phyloP scores from a whole-genome alignment of 768 basidiomycete genomes.

The Tricholoma furcatifolium region DNA sequence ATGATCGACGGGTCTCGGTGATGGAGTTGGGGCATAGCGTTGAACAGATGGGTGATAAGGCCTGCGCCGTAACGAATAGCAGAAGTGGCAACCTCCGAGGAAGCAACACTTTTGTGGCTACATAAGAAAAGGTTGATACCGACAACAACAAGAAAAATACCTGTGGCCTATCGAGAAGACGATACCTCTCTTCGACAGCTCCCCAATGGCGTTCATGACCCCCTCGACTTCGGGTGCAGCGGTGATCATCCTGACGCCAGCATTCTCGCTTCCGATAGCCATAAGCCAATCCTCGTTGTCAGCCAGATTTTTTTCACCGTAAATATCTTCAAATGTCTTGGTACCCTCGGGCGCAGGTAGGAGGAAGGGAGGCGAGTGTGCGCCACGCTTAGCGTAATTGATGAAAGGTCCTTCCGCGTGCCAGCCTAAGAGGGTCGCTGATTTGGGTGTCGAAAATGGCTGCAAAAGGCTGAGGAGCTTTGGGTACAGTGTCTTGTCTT shows the following conservation, averaged over 20 bases:
- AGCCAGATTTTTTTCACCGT: slow-evolving; percentile 63
- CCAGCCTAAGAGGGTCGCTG: slow-evolving; percentile 82
- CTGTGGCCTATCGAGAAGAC: slow-evolving; percentile 89
- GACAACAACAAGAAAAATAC: slow-evolving; percentile 33
- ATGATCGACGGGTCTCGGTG: slow-evolving; percentile 92
- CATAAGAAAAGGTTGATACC: slow-evolving; percentile 3
- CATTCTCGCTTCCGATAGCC: slow-evolving; percentile 40
- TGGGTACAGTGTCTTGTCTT: slow-evolving; percentile 73
- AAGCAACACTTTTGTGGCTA: slow-evolving; percentile 55
- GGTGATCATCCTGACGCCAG: slow-evolving; percentile 78
- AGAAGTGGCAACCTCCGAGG: slow-evolving; percentile 66
- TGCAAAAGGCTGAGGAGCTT: slow-evolving; percentile 65
- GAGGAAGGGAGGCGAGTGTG: slow-evolving; percentile 71
- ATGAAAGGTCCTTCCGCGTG: slow-evolving; percentile 92
- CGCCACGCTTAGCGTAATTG: slow-evolving; percentile 78
- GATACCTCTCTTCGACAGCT: slow-evolving; percentile 63
- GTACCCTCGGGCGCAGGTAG: slow-evolving; percentile 61
- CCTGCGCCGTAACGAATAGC: slow-evolving; percentile 73
- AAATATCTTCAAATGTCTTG: slow-evolving; percentile 69
- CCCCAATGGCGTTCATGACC: slow-evolving; percentile 67
- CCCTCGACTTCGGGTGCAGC: slow-evolving; percentile 86
- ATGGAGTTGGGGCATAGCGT: slow-evolving; percentile 88
- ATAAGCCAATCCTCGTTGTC: slow-evolving; percentile 70
- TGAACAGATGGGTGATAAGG: slow-evolving; percentile 92
- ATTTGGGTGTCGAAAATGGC: slow-evolving; percentile 60